phyloP scores from a whole-genome alignment of 371 early-diverging fungal species.

The Mucor lusitanicus region DNA sequence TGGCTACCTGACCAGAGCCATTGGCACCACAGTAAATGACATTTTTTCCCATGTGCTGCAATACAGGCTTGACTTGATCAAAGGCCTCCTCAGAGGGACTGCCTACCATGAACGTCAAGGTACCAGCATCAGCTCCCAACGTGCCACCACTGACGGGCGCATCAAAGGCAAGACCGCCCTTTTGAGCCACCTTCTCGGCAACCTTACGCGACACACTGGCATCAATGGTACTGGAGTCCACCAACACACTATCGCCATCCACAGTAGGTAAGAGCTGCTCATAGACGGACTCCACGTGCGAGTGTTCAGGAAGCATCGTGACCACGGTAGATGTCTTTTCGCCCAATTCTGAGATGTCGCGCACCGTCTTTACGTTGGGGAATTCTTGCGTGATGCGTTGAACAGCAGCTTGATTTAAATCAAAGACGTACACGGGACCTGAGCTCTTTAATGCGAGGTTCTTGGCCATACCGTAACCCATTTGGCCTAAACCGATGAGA shows the following conservation, averaged over 20 bases:
- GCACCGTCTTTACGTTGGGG: constrained; percentile 55
- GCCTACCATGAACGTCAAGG: constrained; percentile 98
- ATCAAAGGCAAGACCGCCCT: constrained; percentile 79
- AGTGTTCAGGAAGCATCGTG: constrained; percentile 91
- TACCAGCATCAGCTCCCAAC: constrained; percentile 88
- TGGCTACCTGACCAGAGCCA: constrained; percentile 94
- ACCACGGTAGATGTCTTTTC: constrained; percentile 75
- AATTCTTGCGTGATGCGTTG: constrained; percentile 50
- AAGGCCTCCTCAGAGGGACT: constrained; percentile 60
- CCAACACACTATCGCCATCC: constrained; percentile 56
- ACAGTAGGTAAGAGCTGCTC: constrained; percentile 62
- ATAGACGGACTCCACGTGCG: constrained; percentile 83
- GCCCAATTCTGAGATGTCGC: constrained; percentile 72
- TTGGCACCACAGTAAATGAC: constrained; percentile 88
- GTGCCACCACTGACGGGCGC: constrained; percentile 97
- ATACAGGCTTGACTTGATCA: constrained; percentile 63
- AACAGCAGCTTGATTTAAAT: constrained; percentile 62
- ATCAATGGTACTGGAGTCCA: constrained; percentile 95
- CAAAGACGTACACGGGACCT: constrained; percentile 69
- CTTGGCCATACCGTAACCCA: constrained; percentile 92
- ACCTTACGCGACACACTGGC: constrained; percentile 71
- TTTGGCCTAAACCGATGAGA: constrained; percentile 95
- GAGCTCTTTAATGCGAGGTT: constrained; percentile 73
- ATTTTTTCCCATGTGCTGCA: constrained; percentile 90
- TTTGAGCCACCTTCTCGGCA: constrained; percentile 55